phyloP scores from a whole-genome alignment of 2,329 filamentous ascomycete species.

The Hyphodiscus sp. region DNA sequence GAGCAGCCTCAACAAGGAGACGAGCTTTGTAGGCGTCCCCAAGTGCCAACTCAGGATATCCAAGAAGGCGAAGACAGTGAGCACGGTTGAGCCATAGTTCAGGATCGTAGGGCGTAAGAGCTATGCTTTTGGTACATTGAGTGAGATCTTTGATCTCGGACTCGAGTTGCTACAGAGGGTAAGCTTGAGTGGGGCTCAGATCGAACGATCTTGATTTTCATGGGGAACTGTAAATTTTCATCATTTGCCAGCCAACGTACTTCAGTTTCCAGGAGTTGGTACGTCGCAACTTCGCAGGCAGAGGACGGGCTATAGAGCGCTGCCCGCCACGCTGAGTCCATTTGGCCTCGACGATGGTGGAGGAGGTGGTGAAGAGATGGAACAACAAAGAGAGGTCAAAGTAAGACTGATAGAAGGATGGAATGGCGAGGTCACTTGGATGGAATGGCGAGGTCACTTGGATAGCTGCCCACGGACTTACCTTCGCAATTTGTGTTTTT shows the following conservation, averaged over 20 bases:
- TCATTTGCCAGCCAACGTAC: not conserved
- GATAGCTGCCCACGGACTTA: not conserved
- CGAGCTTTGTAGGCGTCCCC: slow-evolving; percentile 29
- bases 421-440: not conserved
- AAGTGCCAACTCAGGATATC: slow-evolving; percentile 28
- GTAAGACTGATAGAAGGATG: not conserved
- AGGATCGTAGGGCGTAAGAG: slow-evolving; percentile 22
- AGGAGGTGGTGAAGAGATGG: too few relatives aligned
- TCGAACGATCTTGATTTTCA: not conserved
- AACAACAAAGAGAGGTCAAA: not conserved
- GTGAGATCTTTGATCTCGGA: slow-evolving; percentile 16
- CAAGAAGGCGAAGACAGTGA: slow-evolving; percentile 22
- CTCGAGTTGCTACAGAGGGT: not conserved
- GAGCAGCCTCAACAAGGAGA: slow-evolving; percentile 25
- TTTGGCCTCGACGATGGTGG: not conserved
- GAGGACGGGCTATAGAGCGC: not conserved
- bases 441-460: not conserved
- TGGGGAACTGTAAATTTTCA: not conserved
- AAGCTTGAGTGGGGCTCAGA: not conserved
- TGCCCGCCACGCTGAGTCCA: not conserved
- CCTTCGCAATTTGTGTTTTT: not conserved
- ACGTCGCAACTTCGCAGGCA: not conserved
- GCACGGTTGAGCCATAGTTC: slow-evolving; percentile 24
- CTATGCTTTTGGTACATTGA: slow-evolving; percentile 17
- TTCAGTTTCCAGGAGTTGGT: not conserved